Percentiles rank a stretch among this genome's conserved stretches.
phyloP scores from a whole-genome alignment of 345 rosid genomes.

The Citrus mangshanensis region DNA sequence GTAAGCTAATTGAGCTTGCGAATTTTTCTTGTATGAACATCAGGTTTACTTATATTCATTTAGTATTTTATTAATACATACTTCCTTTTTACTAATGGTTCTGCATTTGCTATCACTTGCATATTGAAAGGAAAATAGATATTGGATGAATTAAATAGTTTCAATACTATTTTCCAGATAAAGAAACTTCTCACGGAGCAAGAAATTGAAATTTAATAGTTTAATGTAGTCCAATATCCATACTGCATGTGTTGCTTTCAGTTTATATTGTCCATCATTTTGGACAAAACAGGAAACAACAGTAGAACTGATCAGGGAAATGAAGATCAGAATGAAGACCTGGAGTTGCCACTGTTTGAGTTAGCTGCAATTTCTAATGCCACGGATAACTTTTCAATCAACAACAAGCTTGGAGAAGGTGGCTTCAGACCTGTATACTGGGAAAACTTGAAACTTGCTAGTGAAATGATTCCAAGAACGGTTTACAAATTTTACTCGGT shows the following conservation, averaged over 20 bases:
- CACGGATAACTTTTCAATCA: constrained; percentile 26
- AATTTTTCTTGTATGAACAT: too few relatives aligned
- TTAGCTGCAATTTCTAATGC: constrained; percentile 21
- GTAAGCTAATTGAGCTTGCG: too few relatives aligned
- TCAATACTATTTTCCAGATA: too few relatives aligned
- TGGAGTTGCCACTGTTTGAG: constrained; percentile 13
- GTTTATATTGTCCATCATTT: neutral
- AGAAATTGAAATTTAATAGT: neutral
- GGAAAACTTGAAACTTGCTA: neutral
- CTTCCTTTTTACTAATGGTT: too few relatives aligned
- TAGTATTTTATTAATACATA: too few relatives aligned
- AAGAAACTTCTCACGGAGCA: neutral
- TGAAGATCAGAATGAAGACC: constrained; percentile 18
- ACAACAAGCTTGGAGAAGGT: constrained; percentile 42
- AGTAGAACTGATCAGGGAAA: neutral
- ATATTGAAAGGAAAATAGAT: neutral
- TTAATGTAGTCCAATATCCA: neutral
- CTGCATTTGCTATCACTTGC: neutral
- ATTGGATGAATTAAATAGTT: neutral
- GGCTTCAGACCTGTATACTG: constrained; percentile 36
- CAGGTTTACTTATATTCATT: too few relatives aligned
- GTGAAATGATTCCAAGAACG: neutral
- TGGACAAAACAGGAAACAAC: neutral
- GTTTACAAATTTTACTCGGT: neutral
- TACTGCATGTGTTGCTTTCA: neutral